phyloP scores from a whole-genome alignment of 208 protist genomes.

The Trypanosoma congolense region DNA sequence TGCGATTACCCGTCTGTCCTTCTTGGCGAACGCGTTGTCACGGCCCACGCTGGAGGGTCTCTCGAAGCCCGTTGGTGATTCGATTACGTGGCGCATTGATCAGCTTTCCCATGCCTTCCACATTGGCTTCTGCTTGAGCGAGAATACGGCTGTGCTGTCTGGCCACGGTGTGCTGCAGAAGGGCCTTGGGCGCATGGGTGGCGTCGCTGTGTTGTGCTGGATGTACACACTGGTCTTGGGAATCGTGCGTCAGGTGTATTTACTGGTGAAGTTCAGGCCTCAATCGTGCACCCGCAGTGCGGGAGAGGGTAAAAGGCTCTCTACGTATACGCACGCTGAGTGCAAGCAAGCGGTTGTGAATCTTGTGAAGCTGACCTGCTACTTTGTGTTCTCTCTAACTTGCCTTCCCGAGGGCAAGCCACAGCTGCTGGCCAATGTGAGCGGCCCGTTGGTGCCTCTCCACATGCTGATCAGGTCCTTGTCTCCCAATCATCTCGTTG shows the following conservation, averaged over 20 bases:
- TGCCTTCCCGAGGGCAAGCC: constrained; percentile 75
- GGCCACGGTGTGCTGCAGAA: constrained; percentile 55
- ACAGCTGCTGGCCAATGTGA: constrained; percentile 61
- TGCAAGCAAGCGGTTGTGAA: constrained; percentile 65
- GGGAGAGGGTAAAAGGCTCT: constrained; percentile 2
- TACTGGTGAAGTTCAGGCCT: constrained; percentile 55
- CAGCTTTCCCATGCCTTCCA: constrained; percentile 79
- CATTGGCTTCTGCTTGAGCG: constrained; percentile 76
- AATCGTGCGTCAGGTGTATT: constrained; percentile 64
- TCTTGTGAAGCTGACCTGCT: constrained; percentile 75
- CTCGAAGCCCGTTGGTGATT: constrained; percentile 50
- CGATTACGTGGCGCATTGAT: constrained; percentile 49
- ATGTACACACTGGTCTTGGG: constrained; percentile 77
- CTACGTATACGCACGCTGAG: constrained; percentile 53
- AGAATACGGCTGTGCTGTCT: constrained; percentile 76
- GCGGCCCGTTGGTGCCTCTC: constrained; percentile 63
- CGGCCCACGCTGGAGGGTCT: constrained; percentile 50
- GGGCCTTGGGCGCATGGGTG: constrained; percentile 51
- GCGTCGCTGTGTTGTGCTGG: constrained; percentile 79
- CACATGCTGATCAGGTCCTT: constrained; percentile 65
- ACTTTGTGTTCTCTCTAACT: constrained; percentile 76
- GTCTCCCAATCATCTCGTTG: constrained; percentile 58
- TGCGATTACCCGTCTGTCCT: constrained; percentile 79
- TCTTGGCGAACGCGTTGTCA: constrained; percentile 70
- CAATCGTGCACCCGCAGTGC: neutral